Evolutionary conservation across 352 stramenopile genomes (phyloP).

Genomic region (Thalassiosira delicatula): DNA sequence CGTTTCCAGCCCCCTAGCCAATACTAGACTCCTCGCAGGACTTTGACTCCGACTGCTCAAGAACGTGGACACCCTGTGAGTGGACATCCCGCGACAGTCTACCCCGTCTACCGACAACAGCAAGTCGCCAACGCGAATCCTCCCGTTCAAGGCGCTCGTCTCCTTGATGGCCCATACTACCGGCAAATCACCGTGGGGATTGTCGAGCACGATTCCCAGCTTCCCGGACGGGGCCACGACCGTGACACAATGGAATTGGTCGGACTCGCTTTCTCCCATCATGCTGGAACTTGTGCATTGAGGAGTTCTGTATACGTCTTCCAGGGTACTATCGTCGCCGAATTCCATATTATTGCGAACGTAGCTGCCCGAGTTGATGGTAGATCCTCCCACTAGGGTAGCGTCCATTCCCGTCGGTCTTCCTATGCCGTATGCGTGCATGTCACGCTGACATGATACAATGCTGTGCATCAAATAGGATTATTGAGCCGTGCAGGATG

Average conservation of each 20-base stretch:
- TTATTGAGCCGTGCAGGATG: too few species aligned
- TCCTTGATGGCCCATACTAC: slow-evolving; percentile 45
- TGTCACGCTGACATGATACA: too few species aligned
- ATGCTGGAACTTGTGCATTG: neutral
- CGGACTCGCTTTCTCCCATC: too few species aligned
- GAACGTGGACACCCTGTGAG: slow-evolving; percentile 32
- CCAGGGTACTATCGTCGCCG: slow-evolving; percentile 33
- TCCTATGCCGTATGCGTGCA: too few species aligned
- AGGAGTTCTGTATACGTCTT: slow-evolving; percentile 24
- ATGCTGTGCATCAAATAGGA: too few species aligned
- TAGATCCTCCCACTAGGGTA: too few species aligned
- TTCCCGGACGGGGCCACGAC: slow-evolving; percentile 32
- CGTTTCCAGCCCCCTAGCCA: slow-evolving; percentile 31
- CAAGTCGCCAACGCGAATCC: slow-evolving; percentile 36
- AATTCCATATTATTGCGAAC: slow-evolving; percentile 28
- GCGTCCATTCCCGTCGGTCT: too few species aligned
- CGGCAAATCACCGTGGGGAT: slow-evolving; percentile 20
- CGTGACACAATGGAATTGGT: slow-evolving; percentile 27
- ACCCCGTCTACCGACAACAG: slow-evolving; percentile 44
- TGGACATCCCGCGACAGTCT: slow-evolving; percentile 31
- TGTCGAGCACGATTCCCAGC: slow-evolving; percentile 52
- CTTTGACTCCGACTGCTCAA: slow-evolving; percentile 22
- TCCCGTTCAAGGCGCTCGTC: slow-evolving; percentile 25
- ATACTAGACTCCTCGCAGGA: slow-evolving; percentile 26
- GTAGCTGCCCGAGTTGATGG: too few species aligned